A percentile compares a stretch with the other conserved stretches of the same genome.
Evolutionary conservation across 2,329 filamentous ascomycete genomes (phyloP).

Genomic region (Penicillium sp.): DNA sequence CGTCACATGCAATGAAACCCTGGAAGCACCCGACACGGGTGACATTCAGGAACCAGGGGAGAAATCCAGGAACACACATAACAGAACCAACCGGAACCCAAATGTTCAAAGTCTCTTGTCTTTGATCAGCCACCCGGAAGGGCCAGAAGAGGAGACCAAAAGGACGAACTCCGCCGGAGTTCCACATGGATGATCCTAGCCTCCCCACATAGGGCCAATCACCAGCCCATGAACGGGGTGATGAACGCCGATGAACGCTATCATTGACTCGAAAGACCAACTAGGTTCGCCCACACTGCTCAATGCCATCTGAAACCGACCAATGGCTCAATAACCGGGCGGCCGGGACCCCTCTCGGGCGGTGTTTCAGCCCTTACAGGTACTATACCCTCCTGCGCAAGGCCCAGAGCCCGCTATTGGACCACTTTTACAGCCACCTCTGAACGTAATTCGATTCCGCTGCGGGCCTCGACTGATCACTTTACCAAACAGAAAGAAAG

Average conservation of each 20-base stretch:
- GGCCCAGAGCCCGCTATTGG: constrained; percentile 8
- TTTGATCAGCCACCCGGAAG: not conserved
- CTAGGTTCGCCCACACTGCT: constrained; percentile 1
- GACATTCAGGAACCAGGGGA: constrained; percentile 2
- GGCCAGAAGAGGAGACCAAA: not conserved
- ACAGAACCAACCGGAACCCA: not conserved
- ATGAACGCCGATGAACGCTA: not conserved
- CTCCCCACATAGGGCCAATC: constrained; percentile 6
- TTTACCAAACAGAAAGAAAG: constrained; percentile 1
- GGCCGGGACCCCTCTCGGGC: not conserved
- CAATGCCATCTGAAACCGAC: constrained; percentile 6
- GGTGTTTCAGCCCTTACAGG: constrained; percentile 10
- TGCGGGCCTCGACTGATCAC: constrained; percentile 11
- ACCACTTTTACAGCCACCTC: constrained; percentile 11
- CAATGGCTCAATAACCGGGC: constrained; percentile 1
- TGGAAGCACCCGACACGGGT: not conserved
- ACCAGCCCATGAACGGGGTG: not conserved
- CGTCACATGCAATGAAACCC: not conserved
- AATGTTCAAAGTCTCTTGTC: not conserved
- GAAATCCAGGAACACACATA: constrained; percentile 2
- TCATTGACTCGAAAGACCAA: constrained; percentile 1
- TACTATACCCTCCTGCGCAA: constrained; percentile 2
- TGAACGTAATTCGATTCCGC: constrained; percentile 3
- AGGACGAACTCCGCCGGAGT: not conserved
- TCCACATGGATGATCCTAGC: constrained; percentile 8